phyloP scores from a whole-genome alignment of 225 moss, liverwort and hornwort species.

The Asterella californica region DNA sequence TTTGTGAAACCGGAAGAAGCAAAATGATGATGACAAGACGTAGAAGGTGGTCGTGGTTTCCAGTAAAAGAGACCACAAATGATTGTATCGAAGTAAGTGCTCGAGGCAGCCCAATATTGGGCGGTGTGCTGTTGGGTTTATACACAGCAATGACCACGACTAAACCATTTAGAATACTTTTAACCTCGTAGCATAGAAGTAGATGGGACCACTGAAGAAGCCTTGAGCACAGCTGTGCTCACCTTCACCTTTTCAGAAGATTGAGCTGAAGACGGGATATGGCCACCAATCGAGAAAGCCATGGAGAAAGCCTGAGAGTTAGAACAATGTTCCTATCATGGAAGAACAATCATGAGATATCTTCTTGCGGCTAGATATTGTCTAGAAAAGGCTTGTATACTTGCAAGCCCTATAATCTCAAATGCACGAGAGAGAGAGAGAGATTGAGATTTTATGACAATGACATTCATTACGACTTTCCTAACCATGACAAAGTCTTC shows the following conservation, averaged over 20 bases:
- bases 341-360: not conserved
- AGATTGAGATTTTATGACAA: not conserved
- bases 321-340: not conserved
- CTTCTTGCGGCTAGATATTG: not conserved
- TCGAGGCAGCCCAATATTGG: not conserved
- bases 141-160: slow-evolving; percentile 4
- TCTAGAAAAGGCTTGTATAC: not conserved
- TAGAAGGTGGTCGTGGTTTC: not conserved
- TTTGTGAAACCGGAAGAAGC: not conserved
- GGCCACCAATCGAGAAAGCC: not conserved
- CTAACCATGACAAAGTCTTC: not conserved
- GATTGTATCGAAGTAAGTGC: slow-evolving; percentile 5
- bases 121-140: slow-evolving; percentile 1
- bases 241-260: slow-evolving; percentile 2
- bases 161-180: not conserved
- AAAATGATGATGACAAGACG: not conserved
- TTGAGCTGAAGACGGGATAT: not conserved
- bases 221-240: not conserved
- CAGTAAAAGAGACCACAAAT: slow-evolving; percentile 1
- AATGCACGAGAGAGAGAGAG: not conserved
- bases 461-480: too few relatives aligned
- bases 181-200: not conserved
- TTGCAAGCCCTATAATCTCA: not conserved
- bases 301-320: not conserved
- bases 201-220: slow-evolving; percentile 1